Evolutionary conservation across 148 eudicot genomes (phyloP).

Genomic region (Vaccinium vitisidaea): DNA sequence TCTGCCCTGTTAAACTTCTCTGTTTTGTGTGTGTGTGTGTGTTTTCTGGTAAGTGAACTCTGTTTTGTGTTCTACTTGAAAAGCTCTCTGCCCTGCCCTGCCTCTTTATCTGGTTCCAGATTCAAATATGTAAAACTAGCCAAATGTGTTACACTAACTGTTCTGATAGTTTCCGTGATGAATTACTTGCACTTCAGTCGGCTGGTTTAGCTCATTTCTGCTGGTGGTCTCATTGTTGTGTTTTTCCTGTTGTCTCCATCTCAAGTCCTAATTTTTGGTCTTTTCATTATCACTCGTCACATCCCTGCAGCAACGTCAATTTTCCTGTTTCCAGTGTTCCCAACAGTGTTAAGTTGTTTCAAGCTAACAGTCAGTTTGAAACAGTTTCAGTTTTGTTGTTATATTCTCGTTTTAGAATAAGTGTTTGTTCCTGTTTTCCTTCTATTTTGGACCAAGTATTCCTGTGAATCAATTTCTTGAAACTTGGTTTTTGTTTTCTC

Average conservation of each 20-base stretch:
- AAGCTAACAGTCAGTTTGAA: background rate
- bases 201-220: background rate
- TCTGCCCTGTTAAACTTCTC: background rate
- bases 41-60: no score
- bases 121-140: background rate
- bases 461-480: constrained; percentile 1
- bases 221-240: background rate
- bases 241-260: background rate
- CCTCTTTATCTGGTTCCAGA: background rate
- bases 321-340: background rate
- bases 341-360: background rate
- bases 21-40: background rate
- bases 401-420: background rate
- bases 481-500: background rate
- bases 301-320: background rate
- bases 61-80: background rate
- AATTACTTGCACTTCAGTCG: background rate
- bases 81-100: background rate
- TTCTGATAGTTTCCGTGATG: background rate
- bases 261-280: background rate
- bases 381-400: background rate
- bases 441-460: background rate
- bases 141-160: background rate
- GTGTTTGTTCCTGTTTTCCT: background rate
- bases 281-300: background rate